Base-by-base conservation (phyloP, 75 land plant genomes). In the Adiantum capillusveneris region DNA sequence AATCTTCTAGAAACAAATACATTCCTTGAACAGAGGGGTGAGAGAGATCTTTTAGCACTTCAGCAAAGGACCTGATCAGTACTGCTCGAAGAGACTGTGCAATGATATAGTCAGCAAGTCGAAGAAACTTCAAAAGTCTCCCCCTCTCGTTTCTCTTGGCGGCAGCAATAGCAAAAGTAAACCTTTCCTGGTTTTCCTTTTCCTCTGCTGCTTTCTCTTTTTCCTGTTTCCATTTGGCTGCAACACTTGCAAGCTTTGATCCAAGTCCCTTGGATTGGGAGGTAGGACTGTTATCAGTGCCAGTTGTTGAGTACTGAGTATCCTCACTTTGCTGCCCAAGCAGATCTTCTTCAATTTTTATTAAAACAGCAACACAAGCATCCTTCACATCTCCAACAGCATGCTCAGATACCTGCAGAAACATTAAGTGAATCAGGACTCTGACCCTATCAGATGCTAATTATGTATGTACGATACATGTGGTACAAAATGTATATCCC, bases 181-280 rank as follows among this genome's bases (percentile, higher is more conserved):
- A 58, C 39, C 60, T 58, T 34, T 58, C 60, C 39, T 30, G 60
- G 21, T 58, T 58, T 34, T 58, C 60, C 60, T 58, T 58, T 34
- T 6, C 60, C 39, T 58, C 60, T 18, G 37, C 37, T 34, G 30
- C 37, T 58, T 58, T 58, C 20, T 58, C 60, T 58, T 58, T 58
- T 17, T 58, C 60, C 7, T 30, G 30, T 31, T 58, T 58, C 49
- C 60, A 58, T 20, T 58, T 58, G 28, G 60, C 60, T 34, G 60
- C 60, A 21, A 58, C 60, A 34, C 60, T 58, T 31, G 60, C 60
- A 30, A 58, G 60, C n/a, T 58, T 58, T 17, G 49, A 46, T 20
- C 60, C 60, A 11, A 31, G 20, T 29, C 21, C 12, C 31, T 11
- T 58, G 5, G 49, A 46, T n/a, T 46, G 49, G 17, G 5, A 20